Percentiles rank a stretch among this genome's conserved stretches.
Conservation (phyloP, 768 basidiomycete species). For the Mycena sanguinolenta region DNA sequence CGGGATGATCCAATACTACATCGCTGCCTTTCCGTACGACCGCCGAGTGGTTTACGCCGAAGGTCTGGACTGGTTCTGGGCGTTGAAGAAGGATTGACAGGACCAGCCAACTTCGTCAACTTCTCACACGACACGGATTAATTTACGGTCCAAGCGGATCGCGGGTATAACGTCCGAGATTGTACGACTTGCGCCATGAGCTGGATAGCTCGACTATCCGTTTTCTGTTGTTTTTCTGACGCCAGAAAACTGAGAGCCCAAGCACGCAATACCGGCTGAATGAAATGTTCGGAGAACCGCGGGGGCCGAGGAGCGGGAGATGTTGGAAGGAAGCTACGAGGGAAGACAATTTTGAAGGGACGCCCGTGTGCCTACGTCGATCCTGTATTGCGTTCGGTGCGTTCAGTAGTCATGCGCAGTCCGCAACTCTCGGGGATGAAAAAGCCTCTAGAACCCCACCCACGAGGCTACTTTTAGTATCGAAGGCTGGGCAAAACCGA, state of each 20-base stretch:
- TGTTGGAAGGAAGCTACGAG: background rate
- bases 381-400: background rate
- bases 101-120: background rate
- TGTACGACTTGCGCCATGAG: background rate
- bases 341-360: background rate
- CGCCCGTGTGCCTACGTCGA: background rate
- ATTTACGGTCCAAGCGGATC: conserved; percentile 7
- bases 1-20: background rate
- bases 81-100: background rate
- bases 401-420: background rate
- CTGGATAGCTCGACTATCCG: too few relatives aligned
- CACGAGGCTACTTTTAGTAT: conserved; percentile 5
- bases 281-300: background rate
- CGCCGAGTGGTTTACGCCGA: background rate
- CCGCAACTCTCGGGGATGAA: conserved; percentile 11
- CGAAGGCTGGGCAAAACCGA: conserved; percentile 3
- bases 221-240: background rate
- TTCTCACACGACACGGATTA: conserved; percentile 5
- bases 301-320: background rate
- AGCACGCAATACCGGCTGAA: too few relatives aligned
- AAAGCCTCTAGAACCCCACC: background rate
- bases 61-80: background rate
- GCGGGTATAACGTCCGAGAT: conserved; percentile 12
- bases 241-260: too few relatives aligned
- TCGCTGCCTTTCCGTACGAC: background rate